Conservation (phyloP, 2,329 filamentous ascomycete species). For the Ceratocystis colombiana region DNA sequence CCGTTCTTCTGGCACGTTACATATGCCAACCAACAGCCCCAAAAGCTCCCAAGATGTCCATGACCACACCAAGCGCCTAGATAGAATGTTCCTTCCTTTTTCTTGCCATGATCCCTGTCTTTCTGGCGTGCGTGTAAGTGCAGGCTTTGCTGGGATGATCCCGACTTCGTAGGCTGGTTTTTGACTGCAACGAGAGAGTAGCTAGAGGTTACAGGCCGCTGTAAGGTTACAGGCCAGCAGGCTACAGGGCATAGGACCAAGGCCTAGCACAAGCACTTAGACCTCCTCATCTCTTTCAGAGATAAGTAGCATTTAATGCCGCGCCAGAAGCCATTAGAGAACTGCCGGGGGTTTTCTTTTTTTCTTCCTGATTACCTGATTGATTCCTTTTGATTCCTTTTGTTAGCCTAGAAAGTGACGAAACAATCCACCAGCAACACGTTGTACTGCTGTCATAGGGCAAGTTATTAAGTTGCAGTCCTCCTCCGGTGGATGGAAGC, state of each 20-base stretch:
- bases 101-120: not conserved
- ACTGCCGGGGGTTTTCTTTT: not conserved
- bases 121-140: not conserved
- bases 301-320: not conserved
- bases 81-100: no score
- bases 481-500: no score
- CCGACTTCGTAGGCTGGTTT: not conserved
- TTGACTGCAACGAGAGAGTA: not conserved
- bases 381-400: not conserved
- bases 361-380: not conserved
- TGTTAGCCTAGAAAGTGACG: not conserved
- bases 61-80: not conserved
- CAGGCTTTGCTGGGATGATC: not conserved
- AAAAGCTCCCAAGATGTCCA: not conserved
- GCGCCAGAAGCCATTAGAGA: not conserved
- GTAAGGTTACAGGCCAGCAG: not conserved
- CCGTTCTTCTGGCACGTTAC: conserved; percentile 4
- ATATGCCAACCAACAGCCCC: not conserved
- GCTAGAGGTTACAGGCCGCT: not conserved
- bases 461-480: not conserved
- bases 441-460: not conserved
- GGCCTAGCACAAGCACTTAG: no score
- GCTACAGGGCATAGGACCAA: no score
- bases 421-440: not conserved
- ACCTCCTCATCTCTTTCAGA: not conserved